Percentiles rank a stretch among this genome's conserved stretches.
Conservation (phyloP, 331 rosid genomes). For the Pyrus hybrid region DNA sequence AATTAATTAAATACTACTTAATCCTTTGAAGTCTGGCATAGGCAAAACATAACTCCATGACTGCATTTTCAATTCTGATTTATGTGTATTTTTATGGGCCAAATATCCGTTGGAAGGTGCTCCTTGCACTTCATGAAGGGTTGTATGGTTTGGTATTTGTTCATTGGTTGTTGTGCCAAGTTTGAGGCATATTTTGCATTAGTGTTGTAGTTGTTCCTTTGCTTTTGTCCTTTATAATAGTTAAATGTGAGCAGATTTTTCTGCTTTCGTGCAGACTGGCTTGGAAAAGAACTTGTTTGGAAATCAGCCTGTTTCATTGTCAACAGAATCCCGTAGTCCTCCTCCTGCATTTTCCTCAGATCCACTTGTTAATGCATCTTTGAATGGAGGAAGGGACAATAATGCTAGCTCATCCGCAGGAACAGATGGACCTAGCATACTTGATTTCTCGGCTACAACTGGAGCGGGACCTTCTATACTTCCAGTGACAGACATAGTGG, state of each 20-base stretch:
- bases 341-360: constrained; percentile 92
- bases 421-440: constrained; percentile 15
- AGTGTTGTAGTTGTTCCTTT: not conserved
- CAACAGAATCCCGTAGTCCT: constrained; percentile 57
- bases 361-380: constrained; percentile 41
- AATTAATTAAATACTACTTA: not conserved
- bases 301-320: constrained; percentile 71
- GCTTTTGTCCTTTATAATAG: not conserved
- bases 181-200: not conserved
- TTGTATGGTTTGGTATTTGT: not conserved
- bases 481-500: constrained; percentile 59
- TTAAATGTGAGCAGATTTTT: constrained; percentile 6
- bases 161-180: not conserved
- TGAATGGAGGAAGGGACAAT: constrained; percentile 27
- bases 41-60: not conserved
- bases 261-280: constrained; percentile 67
- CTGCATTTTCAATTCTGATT: not conserved
- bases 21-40: not conserved
- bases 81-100: not conserved
- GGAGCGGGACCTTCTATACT: constrained; percentile 54
- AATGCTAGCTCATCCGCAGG: constrained; percentile 31
- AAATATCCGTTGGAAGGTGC: not conserved
- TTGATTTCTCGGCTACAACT: constrained; percentile 32
- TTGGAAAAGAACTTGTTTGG: constrained; percentile 91
- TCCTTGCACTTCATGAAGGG: not conserved